phyloP scores from a whole-genome alignment of 2,329 filamentous ascomycete genomes.

The Trichoderma atroviride region DNA sequence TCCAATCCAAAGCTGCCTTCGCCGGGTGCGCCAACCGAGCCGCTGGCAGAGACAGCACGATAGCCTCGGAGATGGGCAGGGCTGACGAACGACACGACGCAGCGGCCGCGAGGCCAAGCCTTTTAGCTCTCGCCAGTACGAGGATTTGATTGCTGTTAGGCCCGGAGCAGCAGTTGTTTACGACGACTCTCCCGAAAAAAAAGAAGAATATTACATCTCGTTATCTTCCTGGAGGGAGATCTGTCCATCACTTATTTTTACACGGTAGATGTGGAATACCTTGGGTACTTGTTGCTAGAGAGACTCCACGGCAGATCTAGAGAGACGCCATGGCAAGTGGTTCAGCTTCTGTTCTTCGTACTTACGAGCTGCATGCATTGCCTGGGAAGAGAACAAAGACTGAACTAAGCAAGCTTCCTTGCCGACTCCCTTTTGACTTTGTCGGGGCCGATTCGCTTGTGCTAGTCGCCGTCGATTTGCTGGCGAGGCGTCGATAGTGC shows the following conservation, averaged over 20 bases:
- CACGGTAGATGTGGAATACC: neutral
- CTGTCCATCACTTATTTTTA: neutral
- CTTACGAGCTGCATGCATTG: neutral
- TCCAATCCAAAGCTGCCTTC: neutral
- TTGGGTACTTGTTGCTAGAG: neutral
- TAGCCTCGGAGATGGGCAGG: constrained; percentile 24
- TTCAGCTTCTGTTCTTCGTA: neutral
- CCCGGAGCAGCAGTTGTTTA: neutral
- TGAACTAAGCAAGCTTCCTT: neutral
- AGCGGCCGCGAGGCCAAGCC: constrained; percentile 6
- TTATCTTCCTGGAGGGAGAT: neutral
- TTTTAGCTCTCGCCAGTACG: neutral
- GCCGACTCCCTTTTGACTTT: neutral
- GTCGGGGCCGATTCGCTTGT: constrained; percentile 1
- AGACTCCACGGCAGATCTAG: neutral
- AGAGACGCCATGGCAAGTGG: neutral
- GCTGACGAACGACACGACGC: constrained; percentile 32
- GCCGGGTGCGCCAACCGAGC: constrained; percentile 24
- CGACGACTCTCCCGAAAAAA: neutral
- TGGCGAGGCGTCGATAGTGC: constrained; percentile 4
- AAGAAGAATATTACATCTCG: neutral
- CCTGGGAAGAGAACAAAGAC: neutral
- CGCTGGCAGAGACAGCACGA: constrained; percentile 20
- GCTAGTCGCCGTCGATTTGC: neutral
- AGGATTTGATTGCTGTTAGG: neutral